These are phyloP conservation scores for Zopfia rhizophila DNA, from an alignment of 2,329 filamentous ascomycete species.

Conservation along the genomic window DNA sequence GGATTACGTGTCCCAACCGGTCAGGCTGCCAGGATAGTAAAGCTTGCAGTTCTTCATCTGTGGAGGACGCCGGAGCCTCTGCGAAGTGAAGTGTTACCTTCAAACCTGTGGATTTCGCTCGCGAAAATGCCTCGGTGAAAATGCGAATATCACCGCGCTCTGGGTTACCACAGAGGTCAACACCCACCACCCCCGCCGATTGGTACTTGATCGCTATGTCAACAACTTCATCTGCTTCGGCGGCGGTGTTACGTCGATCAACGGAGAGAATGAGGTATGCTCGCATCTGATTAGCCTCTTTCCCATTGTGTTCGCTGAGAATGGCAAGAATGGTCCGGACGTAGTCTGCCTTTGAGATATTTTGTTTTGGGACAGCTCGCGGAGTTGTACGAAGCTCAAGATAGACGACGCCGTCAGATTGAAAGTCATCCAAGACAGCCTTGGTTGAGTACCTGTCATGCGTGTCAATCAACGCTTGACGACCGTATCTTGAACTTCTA, in stretches of 20 bases:
- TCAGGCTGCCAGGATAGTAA: conserved; percentile 74
- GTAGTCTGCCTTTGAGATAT: conserved; percentile 71
- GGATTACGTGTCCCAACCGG: conserved; percentile 81
- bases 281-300: conserved; percentile 58
- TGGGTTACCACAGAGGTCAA: conserved; percentile 85
- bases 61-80: conserved; percentile 69
- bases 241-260: conserved; percentile 71
- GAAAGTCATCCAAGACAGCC: conserved; percentile 68
- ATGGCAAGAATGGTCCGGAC: conserved; percentile 72
- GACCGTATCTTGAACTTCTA: background rate
- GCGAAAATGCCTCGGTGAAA: conserved; percentile 68
- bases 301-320: conserved; percentile 65
- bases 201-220: conserved; percentile 69
- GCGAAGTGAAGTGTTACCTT: conserved; percentile 81
- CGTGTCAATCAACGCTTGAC: conserved; percentile 12
- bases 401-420: conserved; percentile 77
- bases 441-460: conserved; percentile 69
- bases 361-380: conserved; percentile 65
- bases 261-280: conserved; percentile 77
- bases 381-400: conserved; percentile 85
- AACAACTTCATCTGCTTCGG: conserved; percentile 72
- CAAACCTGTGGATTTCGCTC: conserved; percentile 66
- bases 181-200: conserved; percentile 70
- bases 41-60: conserved; percentile 68
- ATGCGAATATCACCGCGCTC: conserved; percentile 68